Percentiles rank a stretch among this genome's conserved stretches.
Conservation (phyloP, 345 rosid species). For the Salix caprea region DNA sequence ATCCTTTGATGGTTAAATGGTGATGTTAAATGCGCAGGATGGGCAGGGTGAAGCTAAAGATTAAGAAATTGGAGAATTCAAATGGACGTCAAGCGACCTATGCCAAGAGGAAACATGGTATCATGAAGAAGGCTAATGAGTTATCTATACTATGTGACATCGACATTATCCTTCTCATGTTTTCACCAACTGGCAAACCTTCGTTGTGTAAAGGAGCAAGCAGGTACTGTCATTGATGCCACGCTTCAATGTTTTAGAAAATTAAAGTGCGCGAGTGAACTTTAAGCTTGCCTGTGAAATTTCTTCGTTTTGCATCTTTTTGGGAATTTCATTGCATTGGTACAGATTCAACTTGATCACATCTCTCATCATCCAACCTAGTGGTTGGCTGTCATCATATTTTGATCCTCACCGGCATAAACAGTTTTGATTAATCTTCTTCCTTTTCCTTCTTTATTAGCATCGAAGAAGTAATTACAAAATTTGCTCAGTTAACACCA, state of each 20-base stretch:
- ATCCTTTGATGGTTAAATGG: not conserved
- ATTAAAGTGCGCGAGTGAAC: not conserved
- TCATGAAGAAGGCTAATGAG: slow-evolving; percentile 74
- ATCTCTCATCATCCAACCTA: too few relatives aligned
- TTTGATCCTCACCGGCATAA: not conserved
- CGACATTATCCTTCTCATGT: slow-evolving; percentile 71
- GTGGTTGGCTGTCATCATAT: not conserved
- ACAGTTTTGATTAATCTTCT: not conserved
- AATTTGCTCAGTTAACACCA: slow-evolving; percentile 29
- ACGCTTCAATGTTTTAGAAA: not conserved
- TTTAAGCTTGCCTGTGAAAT: not conserved
- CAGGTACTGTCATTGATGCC: slow-evolving; percentile 34
- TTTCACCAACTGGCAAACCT: slow-evolving; percentile 70
- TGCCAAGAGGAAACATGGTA: slow-evolving; percentile 67
- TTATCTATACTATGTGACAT: slow-evolving; percentile 67
- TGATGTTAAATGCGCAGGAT: slow-evolving; percentile 39
- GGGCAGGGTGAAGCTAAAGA: slow-evolving; percentile 81
- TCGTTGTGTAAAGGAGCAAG: slow-evolving; percentile 49
- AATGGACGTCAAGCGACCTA: slow-evolving; percentile 70
- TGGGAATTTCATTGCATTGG: not conserved
- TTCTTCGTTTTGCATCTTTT: not conserved
- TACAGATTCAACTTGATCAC: not conserved
- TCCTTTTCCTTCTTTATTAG: not conserved
- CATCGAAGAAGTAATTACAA: slow-evolving; percentile 24
- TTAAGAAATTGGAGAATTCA: slow-evolving; percentile 59